Conservation (phyloP, 345 rosid genomes). For the Firmiana major region DNA sequence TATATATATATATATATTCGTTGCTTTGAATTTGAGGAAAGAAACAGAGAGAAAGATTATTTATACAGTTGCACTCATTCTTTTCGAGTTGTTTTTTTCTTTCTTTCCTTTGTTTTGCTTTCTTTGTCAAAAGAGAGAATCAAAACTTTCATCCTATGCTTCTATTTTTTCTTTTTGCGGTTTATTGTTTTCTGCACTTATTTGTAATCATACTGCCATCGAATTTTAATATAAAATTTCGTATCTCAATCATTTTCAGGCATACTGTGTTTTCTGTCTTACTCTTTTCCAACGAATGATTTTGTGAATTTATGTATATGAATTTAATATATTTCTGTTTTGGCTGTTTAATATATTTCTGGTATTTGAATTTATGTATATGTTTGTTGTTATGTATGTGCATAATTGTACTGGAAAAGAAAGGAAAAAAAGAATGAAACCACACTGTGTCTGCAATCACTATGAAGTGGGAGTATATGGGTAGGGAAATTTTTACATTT, state of each 20-base stretch:
- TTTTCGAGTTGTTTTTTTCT: background rate
- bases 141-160: background rate
- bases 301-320: too few species aligned
- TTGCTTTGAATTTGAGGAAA: background rate
- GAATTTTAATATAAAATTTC: background rate
- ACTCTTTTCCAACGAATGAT: background rate
- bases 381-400: background rate
- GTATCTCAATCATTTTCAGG: background rate
- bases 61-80: background rate
- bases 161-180: background rate
- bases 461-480: constrained; percentile 1
- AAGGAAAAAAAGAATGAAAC: background rate
- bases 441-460: background rate
- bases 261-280: background rate
- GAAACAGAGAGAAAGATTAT: background rate
- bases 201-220: background rate
- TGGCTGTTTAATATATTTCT: background rate
- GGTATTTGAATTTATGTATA: background rate
- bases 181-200: background rate
- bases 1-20: background rate
- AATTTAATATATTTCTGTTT: too few species aligned
- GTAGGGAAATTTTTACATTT: constrained; percentile 4
- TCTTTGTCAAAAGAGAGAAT: background rate
- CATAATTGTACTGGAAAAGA: background rate
- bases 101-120: background rate